Evolutionary conservation across 1,284 basidiomycete genomes (phyloP).

Genomic region (Trametes versicolor): DNA sequence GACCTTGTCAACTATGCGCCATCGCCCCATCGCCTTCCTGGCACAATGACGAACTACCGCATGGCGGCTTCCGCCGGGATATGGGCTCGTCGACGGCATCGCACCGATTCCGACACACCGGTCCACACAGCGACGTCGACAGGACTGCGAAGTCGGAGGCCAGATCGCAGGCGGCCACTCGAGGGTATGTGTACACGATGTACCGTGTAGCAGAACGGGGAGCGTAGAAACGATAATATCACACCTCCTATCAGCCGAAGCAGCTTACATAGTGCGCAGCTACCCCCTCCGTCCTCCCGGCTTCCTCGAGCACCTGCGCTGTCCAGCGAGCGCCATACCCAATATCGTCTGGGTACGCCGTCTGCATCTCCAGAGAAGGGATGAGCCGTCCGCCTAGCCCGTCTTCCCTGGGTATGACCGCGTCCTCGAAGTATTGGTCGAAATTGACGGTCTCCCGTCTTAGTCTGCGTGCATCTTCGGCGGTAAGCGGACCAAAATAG

Average conservation of each 20-base stretch:
- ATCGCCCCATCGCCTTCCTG: background rate
- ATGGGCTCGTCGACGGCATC: background rate
- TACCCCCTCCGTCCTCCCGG: background rate
- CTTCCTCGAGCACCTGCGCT: conserved; percentile 4
- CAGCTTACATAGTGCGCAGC: background rate
- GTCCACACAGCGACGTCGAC: background rate
- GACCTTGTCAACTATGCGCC: background rate
- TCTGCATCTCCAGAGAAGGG: conserved; percentile 20
- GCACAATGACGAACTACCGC: background rate
- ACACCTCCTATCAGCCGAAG: background rate
- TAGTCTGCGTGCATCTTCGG: background rate
- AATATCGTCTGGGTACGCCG: conserved; percentile 26
- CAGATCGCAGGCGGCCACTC: background rate
- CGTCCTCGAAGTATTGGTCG: conserved; percentile 32
- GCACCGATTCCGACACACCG: background rate
- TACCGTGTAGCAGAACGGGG: background rate
- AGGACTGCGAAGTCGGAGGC: background rate
- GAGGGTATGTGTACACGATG: background rate
- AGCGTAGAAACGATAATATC: background rate
- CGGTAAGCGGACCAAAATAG: background rate
- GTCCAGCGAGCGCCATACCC: conserved; percentile 23
- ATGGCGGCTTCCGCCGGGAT: background rate
- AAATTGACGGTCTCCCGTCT: conserved; percentile 9
- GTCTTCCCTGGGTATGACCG: conserved; percentile 23
- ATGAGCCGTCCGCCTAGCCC: conserved; percentile 26